Evolutionary conservation across 31 red algal genomes (phyloP).

Genomic region (Odonthalia washingtoniensis): DNA sequence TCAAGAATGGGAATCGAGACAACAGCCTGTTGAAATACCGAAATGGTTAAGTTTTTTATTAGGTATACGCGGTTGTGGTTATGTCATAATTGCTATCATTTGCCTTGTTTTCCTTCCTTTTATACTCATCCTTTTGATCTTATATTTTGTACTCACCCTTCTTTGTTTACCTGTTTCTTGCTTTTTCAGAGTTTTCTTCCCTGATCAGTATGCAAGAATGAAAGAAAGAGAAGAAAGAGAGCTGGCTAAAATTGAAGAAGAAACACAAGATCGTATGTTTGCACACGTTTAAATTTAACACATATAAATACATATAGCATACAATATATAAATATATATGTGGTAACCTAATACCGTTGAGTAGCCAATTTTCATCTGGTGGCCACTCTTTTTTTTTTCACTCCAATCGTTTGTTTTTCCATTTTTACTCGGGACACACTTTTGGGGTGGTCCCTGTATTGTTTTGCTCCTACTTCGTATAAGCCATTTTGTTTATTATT

Average conservation of each 20-base stretch:
- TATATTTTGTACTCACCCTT: constrained; percentile 58
- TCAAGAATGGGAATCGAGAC: constrained; percentile 89
- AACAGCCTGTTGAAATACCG: constrained; percentile 75
- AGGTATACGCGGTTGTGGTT: constrained; percentile 65
- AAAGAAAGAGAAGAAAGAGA: constrained; percentile 60
- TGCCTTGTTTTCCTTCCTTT: constrained; percentile 55
- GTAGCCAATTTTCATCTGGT: too few species aligned
- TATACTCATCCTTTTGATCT: constrained; percentile 52
- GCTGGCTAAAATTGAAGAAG: constrained; percentile 74
- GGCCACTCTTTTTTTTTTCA: too few species aligned
- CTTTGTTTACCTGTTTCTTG: constrained; percentile 56
- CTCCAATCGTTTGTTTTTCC: background rate
- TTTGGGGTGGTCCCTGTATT: too few species aligned
- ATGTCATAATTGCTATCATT: constrained; percentile 53
- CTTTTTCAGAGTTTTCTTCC: constrained; percentile 62
- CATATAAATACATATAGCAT: too few species aligned
- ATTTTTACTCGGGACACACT: too few species aligned
- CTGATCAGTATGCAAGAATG: constrained; percentile 81
- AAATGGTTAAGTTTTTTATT: constrained; percentile 73
- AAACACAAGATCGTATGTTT: constrained; percentile 75
- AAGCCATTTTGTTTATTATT: too few species aligned
- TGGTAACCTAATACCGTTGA: too few species aligned
- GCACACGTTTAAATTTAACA: constrained; percentile 70
- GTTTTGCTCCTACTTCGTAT: too few species aligned
- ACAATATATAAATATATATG: too few species aligned